phyloP scores from a whole-genome alignment of 257 asterid genomes.

The Capsicum rhomboideum region DNA sequence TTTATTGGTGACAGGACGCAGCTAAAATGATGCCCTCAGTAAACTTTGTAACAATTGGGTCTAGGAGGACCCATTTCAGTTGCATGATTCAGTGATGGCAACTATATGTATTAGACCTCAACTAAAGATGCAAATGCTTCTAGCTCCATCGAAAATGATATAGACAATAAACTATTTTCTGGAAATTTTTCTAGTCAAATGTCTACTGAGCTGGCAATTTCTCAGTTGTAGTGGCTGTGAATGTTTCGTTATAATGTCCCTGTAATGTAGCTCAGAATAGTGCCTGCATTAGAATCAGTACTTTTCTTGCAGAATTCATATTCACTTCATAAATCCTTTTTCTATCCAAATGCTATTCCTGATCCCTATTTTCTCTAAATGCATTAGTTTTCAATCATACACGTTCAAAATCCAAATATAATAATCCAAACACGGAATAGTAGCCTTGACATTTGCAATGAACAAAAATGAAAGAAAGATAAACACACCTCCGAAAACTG shows the following conservation, averaged over 20 bases:
- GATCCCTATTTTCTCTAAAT: neutral
- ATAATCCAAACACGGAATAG: neutral
- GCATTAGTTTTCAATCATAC: neutral
- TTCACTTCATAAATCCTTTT: neutral
- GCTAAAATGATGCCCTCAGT: neutral
- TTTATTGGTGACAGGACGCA: neutral
- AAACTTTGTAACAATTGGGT: neutral
- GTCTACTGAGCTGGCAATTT: neutral
- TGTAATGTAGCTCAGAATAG: neutral
- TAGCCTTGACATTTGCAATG: neutral
- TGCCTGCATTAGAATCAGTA: neutral
- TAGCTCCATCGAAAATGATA: neutral
- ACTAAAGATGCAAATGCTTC: neutral
- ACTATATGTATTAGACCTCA: neutral
- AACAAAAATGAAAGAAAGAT: neutral
- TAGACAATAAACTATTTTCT: neutral
- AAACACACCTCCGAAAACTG: conserved; percentile 79
- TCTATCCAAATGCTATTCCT: neutral
- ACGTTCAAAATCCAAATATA: neutral
- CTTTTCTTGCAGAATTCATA: neutral
- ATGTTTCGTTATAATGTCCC: neutral
- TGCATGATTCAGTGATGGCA: neutral
- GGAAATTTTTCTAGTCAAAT: neutral
- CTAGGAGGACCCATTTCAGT: neutral
- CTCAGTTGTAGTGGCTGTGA: neutral